Base-by-base conservation (phyloP, 345 rosid genomes). In the Salix suchowensis region DNA sequence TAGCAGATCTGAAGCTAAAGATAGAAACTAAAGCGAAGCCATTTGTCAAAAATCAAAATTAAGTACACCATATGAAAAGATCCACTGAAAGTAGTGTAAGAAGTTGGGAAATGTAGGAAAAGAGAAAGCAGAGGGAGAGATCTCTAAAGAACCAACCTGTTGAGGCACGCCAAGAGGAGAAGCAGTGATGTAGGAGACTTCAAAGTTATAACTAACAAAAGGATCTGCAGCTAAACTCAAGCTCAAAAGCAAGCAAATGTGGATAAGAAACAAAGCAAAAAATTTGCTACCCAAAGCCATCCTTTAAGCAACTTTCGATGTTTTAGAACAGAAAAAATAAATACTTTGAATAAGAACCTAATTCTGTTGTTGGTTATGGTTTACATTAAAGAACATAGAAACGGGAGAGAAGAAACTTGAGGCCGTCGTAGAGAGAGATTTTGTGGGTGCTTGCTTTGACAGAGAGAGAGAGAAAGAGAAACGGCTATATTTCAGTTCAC, bases 151-250 rank as follows among this genome's bases (percentile, higher is more conserved):
- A 77, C 83, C 24, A 58, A 93, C 98, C 98, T 92, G 94, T 71
- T 93, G 97, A 66, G 99, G 96, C 58, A 88, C 92, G 72, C 99
- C 98, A 73, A 93, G 94, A 78, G 98, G 99, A 77, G 99, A 92
- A 80, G 97, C 98, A 68, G 98, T 91, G 84, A 91, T 91, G 82
- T 96, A 96, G 42, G 99, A 89, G 79, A 96, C 92, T 81, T 88
- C 92, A 64, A 96, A 96, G 70, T 92, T 75, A 54, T 76, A 91
- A 85, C 58, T 83, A 26, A 81, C 91, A 80, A 81, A 86, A 19
- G 97, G 94, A 87, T 96, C 99, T 72, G 69, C 93, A 80, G 95
- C 92, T n/a, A 79, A 88, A 84, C 90, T 85, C 34, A 81, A 71
- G 78, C 85, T 74, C 32, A 72, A 39, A 21, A 90, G 84, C 77